Conservation (phyloP, 2,329 filamentous ascomycete genomes). For the Diplodia scrobiculata region DNA sequence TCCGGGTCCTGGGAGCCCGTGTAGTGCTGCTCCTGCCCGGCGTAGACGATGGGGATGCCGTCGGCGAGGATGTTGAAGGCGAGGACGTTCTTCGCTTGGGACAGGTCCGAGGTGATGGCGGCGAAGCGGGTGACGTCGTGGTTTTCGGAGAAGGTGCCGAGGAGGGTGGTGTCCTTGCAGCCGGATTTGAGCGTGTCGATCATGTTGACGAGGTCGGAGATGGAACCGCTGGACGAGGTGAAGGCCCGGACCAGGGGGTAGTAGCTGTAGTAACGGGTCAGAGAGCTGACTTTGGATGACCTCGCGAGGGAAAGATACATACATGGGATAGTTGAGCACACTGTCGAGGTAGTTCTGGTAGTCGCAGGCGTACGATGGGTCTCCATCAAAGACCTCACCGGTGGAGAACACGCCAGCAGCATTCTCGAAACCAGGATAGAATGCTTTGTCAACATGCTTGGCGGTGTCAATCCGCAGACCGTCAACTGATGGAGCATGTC, state of each 20-base stretch:
- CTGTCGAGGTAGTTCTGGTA: constrained; percentile 44
- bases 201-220: constrained; percentile 44
- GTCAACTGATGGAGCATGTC: constrained; percentile 37
- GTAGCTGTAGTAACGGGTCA: constrained; percentile 34
- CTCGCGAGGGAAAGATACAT: neutral
- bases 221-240: constrained; percentile 40
- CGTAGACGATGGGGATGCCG: constrained; percentile 49
- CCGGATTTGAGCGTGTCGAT: constrained; percentile 38
- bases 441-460: constrained; percentile 44
- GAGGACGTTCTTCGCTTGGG: constrained; percentile 46
- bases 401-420: constrained; percentile 44
- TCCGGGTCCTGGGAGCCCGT: constrained; percentile 42
- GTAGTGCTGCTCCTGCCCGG: constrained; percentile 50
- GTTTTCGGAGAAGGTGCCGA: constrained; percentile 48
- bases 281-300: neutral
- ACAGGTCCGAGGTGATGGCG: constrained; percentile 41
- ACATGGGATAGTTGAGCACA: constrained; percentile 44
- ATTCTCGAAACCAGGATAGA: constrained; percentile 41
- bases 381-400: constrained; percentile 44
- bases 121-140: constrained; percentile 49
- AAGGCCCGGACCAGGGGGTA: constrained; percentile 46
- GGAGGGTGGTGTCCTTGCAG: constrained; percentile 45
- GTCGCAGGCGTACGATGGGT: constrained; percentile 40
- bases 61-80: constrained; percentile 46
- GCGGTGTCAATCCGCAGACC: constrained; percentile 46